Conservation (phyloP, 2,329 filamentous ascomycete genomes). For the Fusarium sp. region DNA sequence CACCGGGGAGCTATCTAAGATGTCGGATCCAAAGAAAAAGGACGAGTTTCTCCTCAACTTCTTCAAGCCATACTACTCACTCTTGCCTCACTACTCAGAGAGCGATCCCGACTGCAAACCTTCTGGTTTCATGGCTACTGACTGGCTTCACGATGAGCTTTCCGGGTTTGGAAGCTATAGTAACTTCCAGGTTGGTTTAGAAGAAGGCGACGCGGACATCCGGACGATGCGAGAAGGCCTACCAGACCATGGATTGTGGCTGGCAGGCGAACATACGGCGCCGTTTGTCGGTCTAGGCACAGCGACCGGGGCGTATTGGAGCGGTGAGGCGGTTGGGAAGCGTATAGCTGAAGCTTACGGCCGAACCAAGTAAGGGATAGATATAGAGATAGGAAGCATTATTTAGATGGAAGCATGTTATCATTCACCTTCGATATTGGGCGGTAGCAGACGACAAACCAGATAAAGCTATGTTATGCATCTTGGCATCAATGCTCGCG, state of each 20-base stretch:
- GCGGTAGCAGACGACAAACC: conserved; percentile 4
- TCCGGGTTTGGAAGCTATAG: conserved; percentile 86
- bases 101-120: conserved; percentile 70
- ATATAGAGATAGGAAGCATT: conserved; percentile 1
- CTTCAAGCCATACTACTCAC: conserved; percentile 82
- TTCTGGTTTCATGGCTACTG: conserved; percentile 73
- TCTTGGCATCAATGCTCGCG: conserved; percentile 23
- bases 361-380: conserved; percentile 34
- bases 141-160: conserved; percentile 82
- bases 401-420: neutral
- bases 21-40: conserved; percentile 61
- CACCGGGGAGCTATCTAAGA: conserved; percentile 58
- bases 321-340: conserved; percentile 80
- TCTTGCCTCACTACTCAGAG: conserved; percentile 74
- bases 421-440: neutral
- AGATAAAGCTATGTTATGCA: conserved; percentile 6
- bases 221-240: conserved; percentile 71
- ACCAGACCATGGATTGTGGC: conserved; percentile 79
- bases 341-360: conserved; percentile 71
- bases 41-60: conserved; percentile 70
- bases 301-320: conserved; percentile 92
- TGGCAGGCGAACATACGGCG: conserved; percentile 91
- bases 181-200: conserved; percentile 84
- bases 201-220: conserved; percentile 78
- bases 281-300: conserved; percentile 92